Percentiles rank a stretch among this genome's conserved stretches.
phyloP scores from a whole-genome alignment of 139 green algal genomes.

The Chlorella ohadii region DNA sequence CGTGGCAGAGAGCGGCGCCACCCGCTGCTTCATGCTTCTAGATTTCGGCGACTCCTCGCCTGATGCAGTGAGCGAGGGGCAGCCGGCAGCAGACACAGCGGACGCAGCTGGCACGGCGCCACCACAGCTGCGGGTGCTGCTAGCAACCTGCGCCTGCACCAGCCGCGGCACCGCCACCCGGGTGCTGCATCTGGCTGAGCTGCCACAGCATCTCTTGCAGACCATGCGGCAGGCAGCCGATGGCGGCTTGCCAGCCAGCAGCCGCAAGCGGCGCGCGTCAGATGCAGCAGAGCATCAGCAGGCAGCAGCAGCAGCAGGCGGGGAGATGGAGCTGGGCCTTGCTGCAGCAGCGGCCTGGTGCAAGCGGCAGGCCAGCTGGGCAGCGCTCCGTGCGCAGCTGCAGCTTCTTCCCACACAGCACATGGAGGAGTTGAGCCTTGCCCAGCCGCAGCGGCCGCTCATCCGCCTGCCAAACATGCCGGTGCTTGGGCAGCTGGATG shows the following conservation, averaged over 20 bases:
- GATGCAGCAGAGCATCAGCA: background rate
- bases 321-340: background rate
- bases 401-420: conserved; percentile 19
- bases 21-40: conserved; percentile 13
- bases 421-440: background rate
- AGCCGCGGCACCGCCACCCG: conserved; percentile 1
- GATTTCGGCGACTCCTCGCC: background rate
- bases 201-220: background rate
- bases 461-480: conserved; percentile 17
- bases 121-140: background rate
- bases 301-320: conserved; percentile 1
- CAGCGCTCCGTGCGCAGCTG: conserved; percentile 13
- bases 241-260: background rate
- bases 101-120: background rate
- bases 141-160: conserved; percentile 13
- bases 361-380: conserved; percentile 19
- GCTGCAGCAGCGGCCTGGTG: conserved; percentile 8
- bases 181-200: background rate
- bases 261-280: conserved; percentile 11
- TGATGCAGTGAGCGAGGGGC: background rate
- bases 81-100: background rate
- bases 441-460: background rate
- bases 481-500: conserved; percentile 9
- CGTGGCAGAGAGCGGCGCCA: background rate
- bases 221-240: background rate